Base-by-base conservation (phyloP, 768 basidiomycete species). In the Tricholoma hemisulphureum region DNA sequence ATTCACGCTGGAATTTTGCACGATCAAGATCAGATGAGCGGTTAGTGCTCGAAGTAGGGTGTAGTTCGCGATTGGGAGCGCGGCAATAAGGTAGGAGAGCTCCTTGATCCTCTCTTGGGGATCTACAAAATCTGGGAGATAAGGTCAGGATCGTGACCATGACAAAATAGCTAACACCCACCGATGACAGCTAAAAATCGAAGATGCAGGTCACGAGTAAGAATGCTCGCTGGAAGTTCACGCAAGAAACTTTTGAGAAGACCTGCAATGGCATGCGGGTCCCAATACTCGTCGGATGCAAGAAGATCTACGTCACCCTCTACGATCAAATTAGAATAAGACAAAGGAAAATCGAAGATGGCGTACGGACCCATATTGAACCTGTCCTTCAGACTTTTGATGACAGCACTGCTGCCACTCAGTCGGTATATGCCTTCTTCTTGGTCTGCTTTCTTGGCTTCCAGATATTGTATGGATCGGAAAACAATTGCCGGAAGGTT, bases 401-500 rank as follows among this genome's bases (percentile, higher is more conserved):
- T 95, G 57, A 96, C 94, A 31, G 94, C 91, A 61, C 93, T 92
- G 70, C 93, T 95, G 21, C 95, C 95, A 68, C 91, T 95, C 58
- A 99, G 75, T 58, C 97, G 87, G 75, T 98, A 99, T 58, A 99
- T 96, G 31, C 97, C 97, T 73, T 99, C 97, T 68, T 99, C 97
- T 63, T 91, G 86, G 60, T 98, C 93, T 20, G 97, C 96, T 70
- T 91, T 83, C 77, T 95, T 95, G 18, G 85, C 83, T 76, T 98
- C 93, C 55, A 99, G 78, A 74, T 96, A 99, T 68, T 97, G 88
- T 63, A 99, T 95, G 63, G 89, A 91, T 54, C 97, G 86, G 79
- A 95, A 99, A 31, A 97, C 88, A 64, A 98, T 89, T 6, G 96
- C 93, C 3, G 97, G 97, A 20, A 99, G 79, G 64, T 89, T 88